Percentiles rank a stretch among this genome's conserved stretches.
Conservation (phyloP, 2,329 filamentous ascomycete species). For the Cryoendolithus antarcticus region DNA sequence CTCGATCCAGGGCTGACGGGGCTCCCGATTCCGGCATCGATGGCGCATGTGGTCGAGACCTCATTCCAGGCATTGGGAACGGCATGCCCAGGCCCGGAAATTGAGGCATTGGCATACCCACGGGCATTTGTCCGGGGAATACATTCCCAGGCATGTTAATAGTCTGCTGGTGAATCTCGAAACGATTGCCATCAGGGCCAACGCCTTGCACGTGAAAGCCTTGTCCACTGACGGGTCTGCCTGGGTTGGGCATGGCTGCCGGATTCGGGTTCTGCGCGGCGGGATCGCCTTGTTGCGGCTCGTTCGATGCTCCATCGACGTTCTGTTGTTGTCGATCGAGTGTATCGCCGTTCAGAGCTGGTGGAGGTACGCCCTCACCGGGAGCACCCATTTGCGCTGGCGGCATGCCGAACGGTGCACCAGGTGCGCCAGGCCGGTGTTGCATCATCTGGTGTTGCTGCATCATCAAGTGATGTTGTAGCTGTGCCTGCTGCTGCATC, state of each 20-base stretch:
- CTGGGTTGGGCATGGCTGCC: slow-evolving; percentile 1
- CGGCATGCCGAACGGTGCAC: no score
- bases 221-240: slow-evolving; percentile 11
- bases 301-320: background rate
- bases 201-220: slow-evolving; percentile 19
- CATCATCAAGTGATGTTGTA: slow-evolving; percentile 2
- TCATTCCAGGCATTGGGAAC: slow-evolving; percentile 6
- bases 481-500: slow-evolving; percentile 1
- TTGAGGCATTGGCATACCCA: slow-evolving; percentile 1
- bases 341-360: no score
- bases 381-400: no score
- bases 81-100: slow-evolving; percentile 3
- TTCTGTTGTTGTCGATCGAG: no score
- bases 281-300: background rate
- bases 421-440: no score
- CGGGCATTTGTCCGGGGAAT: slow-evolving; percentile 2
- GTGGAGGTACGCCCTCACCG: no score
- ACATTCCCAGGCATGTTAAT: slow-evolving; percentile 5
- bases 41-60: slow-evolving; percentile 1
- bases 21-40: slow-evolving; percentile 3
- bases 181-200: slow-evolving; percentile 17
- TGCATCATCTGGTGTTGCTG: background rate
- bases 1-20: slow-evolving; percentile 18
- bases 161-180: slow-evolving; percentile 19
- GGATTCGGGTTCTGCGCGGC: background rate